Conservation (phyloP, 2,329 filamentous ascomycete species). For the Colletotrichum musae region DNA sequence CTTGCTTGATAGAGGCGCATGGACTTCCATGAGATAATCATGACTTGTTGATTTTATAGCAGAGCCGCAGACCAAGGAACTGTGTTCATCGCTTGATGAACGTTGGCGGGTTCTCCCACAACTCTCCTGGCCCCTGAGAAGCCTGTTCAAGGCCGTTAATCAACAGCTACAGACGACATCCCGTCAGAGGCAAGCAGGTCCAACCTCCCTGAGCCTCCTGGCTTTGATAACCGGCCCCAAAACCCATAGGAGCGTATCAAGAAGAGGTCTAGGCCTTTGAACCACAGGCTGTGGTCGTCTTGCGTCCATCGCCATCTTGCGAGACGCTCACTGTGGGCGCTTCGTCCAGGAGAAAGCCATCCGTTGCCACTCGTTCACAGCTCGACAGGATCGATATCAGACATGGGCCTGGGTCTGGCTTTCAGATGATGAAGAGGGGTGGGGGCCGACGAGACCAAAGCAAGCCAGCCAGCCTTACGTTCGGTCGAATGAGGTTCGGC, state of each 20-base stretch:
- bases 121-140: neutral
- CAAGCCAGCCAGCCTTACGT: neutral
- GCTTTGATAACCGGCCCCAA: neutral
- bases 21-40: neutral
- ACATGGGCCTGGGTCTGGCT: neutral
- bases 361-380: neutral
- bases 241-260: neutral
- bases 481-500: constrained; percentile 20
- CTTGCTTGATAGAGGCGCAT: neutral
- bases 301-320: neutral
- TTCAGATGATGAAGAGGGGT: neutral
- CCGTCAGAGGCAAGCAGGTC: neutral
- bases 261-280: neutral
- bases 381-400: constrained; percentile 6
- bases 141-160: neutral
- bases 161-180: neutral
- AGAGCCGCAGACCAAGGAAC: neutral
- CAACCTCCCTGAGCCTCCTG: neutral
- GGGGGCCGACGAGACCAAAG: constrained; percentile 22
- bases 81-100: neutral
- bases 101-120: neutral
- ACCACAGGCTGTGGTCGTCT: neutral
- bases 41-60: neutral
- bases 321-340: constrained; percentile 32
- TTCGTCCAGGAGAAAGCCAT: neutral